phyloP scores from a whole-genome alignment of 371 early-diverging fungal species.

The Zychaea mexicana region DNA sequence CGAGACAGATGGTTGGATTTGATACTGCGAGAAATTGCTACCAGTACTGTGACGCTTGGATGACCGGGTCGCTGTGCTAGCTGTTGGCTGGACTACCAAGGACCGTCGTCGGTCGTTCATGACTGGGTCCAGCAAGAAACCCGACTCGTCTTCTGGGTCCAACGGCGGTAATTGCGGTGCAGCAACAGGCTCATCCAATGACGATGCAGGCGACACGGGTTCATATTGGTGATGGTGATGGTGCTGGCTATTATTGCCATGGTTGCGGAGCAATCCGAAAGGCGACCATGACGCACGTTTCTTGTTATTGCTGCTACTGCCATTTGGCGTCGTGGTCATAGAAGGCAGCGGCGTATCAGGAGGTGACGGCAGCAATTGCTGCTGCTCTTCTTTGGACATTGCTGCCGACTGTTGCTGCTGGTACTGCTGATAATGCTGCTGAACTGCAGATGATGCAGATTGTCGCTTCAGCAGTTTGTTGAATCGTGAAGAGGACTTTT shows the following conservation, averaged over 20 bases:
- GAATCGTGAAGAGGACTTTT: slow-evolving; percentile 8
- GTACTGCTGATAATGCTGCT: background rate
- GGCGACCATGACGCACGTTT: slow-evolving; percentile 10
- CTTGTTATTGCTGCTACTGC: background rate
- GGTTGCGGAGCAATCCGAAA: background rate
- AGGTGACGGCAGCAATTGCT: slow-evolving; percentile 2
- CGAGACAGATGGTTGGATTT: background rate
- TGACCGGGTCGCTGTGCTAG: background rate
- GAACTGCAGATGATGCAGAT: background rate
- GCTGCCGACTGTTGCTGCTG: too few relatives aligned
- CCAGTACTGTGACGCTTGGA: slow-evolving; percentile 2
- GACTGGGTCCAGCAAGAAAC: background rate
- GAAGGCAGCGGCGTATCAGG: slow-evolving; percentile 7
- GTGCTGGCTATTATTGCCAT: background rate
- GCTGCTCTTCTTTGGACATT: background rate
- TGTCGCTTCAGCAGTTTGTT: slow-evolving; percentile 6
- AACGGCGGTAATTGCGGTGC: background rate
- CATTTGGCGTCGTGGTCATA: background rate
- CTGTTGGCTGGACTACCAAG: background rate
- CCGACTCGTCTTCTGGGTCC: background rate
- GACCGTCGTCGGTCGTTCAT: background rate
- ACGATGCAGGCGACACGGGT: slow-evolving; percentile 1
- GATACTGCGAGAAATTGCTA: background rate
- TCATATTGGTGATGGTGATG: background rate
- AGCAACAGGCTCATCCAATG: background rate